Percentiles rank a stretch among this genome's conserved stretches.
Conservation (phyloP, 306 rosid species). For the Vicia faba region DNA sequence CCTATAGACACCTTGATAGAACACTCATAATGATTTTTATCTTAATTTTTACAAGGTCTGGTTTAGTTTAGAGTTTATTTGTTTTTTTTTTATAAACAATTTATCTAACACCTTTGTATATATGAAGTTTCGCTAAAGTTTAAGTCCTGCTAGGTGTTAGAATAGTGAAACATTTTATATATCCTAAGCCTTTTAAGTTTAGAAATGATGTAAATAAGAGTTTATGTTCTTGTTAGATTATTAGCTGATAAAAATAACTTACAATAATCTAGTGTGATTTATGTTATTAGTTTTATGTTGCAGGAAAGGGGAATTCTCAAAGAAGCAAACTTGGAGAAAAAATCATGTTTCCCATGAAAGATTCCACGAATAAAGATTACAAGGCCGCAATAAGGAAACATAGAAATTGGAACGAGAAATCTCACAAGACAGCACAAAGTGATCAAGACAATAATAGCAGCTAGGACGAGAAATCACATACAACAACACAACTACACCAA, state of each 20-base stretch:
- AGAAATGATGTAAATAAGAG: conserved; percentile 79
- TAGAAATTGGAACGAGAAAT: conserved; percentile 44
- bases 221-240: conserved; percentile 30
- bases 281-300: conserved; percentile 30
- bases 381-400: conserved; percentile 44
- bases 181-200: conserved; percentile 93
- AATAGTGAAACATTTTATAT: no score
- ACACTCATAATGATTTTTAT: no score
- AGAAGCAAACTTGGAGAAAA: conserved; percentile 81
- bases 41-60: no score
- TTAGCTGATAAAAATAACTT: neutral
- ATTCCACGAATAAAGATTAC: conserved; percentile 45
- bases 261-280: neutral
- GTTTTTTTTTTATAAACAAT: no score
- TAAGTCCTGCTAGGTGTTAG: no score
- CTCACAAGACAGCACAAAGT: conserved; percentile 15
- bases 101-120: no score
- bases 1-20: no score
- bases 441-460: no score
- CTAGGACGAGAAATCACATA: conserved; percentile 39
- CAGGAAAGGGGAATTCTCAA: conserved; percentile 91
- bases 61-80: no score
- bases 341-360: conserved; percentile 50
- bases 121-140: no score
- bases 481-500: conserved; percentile 27